Evolutionary conservation across 163 green algal species (phyloP).

Genomic region (Picocystis sp.): DNA sequence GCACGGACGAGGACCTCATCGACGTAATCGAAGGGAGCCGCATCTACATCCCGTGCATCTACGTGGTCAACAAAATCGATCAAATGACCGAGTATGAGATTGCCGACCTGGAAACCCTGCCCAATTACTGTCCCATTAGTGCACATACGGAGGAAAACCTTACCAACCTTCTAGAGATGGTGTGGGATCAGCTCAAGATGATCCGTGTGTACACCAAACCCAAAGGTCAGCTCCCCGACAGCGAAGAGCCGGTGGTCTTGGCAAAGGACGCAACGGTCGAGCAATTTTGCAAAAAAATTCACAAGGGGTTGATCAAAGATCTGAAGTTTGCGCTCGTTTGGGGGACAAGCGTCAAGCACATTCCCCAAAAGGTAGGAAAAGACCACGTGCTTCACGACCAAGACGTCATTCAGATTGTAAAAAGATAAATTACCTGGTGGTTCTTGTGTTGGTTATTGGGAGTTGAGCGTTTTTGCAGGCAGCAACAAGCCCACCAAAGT

Average conservation of each 20-base stretch:
- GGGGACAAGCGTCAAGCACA: conserved; percentile 58
- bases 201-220: conserved; percentile 83
- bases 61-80: conserved; percentile 96
- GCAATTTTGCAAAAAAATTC: conserved; percentile 91
- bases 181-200: conserved; percentile 83
- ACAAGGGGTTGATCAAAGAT: conserved; percentile 26
- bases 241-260: conserved; percentile 85
- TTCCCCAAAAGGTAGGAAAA: conserved; percentile 21
- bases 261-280: conserved; percentile 55
- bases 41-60: conserved; percentile 86
- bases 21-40: conserved; percentile 80
- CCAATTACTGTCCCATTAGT: conserved; percentile 87
- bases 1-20: conserved; percentile 59
- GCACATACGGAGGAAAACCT: conserved; percentile 97
- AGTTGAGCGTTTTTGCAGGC: too few relatives aligned
- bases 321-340: conserved; percentile 86
- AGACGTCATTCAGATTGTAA: conserved; percentile 92
- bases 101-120: conserved; percentile 66
- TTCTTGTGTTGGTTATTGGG: too few relatives aligned
- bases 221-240: conserved; percentile 88
- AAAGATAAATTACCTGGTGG: conserved; percentile 20
- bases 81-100: conserved; percentile 96
- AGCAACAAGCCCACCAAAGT: too few relatives aligned
- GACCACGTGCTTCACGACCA: conserved; percentile 74
- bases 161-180: conserved; percentile 88